Base-by-base conservation (phyloP, 352 stramenopile species). In the Globisporangium barbulae region DNA sequence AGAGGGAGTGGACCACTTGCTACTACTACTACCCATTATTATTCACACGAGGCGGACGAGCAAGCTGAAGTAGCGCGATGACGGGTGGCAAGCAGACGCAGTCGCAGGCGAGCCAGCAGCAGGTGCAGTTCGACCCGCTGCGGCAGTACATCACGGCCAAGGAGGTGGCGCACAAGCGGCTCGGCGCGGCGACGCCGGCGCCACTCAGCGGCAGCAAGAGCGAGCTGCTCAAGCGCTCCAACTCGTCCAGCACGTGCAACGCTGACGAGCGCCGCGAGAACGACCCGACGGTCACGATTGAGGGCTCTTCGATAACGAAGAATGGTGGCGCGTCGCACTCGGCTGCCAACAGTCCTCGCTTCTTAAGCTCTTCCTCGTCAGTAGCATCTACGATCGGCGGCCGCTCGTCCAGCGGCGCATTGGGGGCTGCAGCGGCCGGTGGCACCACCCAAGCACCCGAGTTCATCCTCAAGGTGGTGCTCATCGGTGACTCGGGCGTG, bases 401-500 rank as follows among this genome's bases (percentile, higher is more conserved):
- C n/a, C 31, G 31, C 7, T 57, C 59, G 31, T 53, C 35, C n/a
- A 59, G 21, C 33, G 31, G 47, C 22, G 49, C 30, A 22, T 13
- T 45, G 12, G 37, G 33, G 21, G 25, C 19, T 13, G 3, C 52
- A 19, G 71, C 63, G 12, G 56, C 59, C 3, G 64, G 63, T 47
- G 67, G 61, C 37, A 70, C 25, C n/a, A 65, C 47, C 5, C 48
- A 37, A 13, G 59, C 73, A n/a, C 65, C 64, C n/a, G 74, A 91
- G 58, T 85, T 79, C 54, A 90, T 90, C 55, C 74, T 96, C 45
- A 96, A 96, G 66, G 85, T 96, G 33, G 85, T 96, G 63, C 81
- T 95, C 39, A 96, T 96, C 48, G 88, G 88, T 48, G 84, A 96
- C 71, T 96, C 88, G 44, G 79, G 83, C 59, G 88, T 96, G 12